Base-by-base conservation (phyloP, 352 stramenopile genomes). In the Pythium sp. region DNA sequence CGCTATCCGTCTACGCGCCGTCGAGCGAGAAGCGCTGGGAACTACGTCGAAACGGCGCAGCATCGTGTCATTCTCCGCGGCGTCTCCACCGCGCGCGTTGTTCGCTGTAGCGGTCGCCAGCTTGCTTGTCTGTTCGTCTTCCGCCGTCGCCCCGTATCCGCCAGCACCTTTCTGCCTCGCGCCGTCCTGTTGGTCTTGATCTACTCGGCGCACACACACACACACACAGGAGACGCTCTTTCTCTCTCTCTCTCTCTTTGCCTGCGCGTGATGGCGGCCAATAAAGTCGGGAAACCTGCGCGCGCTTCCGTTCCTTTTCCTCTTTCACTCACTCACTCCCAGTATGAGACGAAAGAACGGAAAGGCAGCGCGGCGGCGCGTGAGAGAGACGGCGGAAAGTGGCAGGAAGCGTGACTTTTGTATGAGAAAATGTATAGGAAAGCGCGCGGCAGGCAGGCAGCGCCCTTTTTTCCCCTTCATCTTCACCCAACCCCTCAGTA, bases 11-110 rank as follows among this genome's bases (percentile, higher is more conserved):
- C 38, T 34, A 5, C 11, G 24, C 28, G 36, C 54, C 36, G 34
- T 53, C 9, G 26, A 46, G 59, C n/a, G 36, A 55, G 26, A 8
- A 11, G 43, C 7, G 18, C 15, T 24, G 18, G 15, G 9, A 15
- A 18, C 43, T 58, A 65, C 4, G 22, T 28, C 5, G 11, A 32
- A 32, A 32, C 54, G 14, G 24, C 30, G 63, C 9, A 5, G 43
- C 68, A 32, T 72, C 62, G 65, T 69, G 14, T 32, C 68, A 70
- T 72, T 62, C 68, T 72, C 55, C 62, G 68, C 63, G 18, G 43
- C 49, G 38, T 49, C 62, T 64, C 63, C 64, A 49, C 28, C 53
- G 30, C 49, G 30, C 24, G 32, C n/a, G 46, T 24, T n/a, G 30
- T 49, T 60, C 32, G 41, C 46, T 49, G 38, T 69, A 28, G 63